Base-by-base conservation (phyloP, 2,329 filamentous ascomycete genomes). In the Capronia epimyces region DNA sequence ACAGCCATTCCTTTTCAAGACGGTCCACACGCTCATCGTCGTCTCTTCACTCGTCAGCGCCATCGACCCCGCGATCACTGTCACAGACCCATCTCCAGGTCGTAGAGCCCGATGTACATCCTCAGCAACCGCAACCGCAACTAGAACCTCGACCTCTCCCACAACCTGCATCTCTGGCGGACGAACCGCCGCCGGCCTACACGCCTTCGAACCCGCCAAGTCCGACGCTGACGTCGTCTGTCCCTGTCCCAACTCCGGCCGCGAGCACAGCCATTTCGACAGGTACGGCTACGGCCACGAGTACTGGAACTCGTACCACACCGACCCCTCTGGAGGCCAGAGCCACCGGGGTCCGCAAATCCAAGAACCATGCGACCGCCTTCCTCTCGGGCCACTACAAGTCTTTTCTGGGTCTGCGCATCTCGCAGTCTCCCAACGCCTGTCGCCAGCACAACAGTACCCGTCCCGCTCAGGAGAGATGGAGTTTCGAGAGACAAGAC, bases 401-500 rank as follows among this genome's bases (percentile, higher is more conserved):
- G 24, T 52, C 24, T 10, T 42, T 50, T 29, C 44, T 53, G 8
- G 48, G 52, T 22, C 34, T 55, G 3, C 48, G 43, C 18, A 49
- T 51, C 41, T 48, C 52, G 39, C 31, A 41, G 2, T 37, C 43
- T 7, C 52, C 34, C 34, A 18, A 37, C 34, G 34, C 34, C 3
- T 37, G 34, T 20, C n/a, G 16, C 2, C 3, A 13, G 20, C 34
- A 18, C 12, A 18, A 21, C 25, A 45, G 45, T 15, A 40, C 39
- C 22, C 16, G 43, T 32, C 32, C 32, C 22, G 32, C 16, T 39
- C 36, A 41, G 37, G 21, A 25, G 46, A 50, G 27, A 13, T 41
- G 43, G 32, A 44, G 22, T n/a, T 51, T 16, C 13, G 43, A 53
- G 22, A 34, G 53, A 29, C 50, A 48, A 40, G 53, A 56, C 40